phyloP scores from a whole-genome alignment of 495 filamentous ascomycete species.

The Podospora appendiculata region DNA sequence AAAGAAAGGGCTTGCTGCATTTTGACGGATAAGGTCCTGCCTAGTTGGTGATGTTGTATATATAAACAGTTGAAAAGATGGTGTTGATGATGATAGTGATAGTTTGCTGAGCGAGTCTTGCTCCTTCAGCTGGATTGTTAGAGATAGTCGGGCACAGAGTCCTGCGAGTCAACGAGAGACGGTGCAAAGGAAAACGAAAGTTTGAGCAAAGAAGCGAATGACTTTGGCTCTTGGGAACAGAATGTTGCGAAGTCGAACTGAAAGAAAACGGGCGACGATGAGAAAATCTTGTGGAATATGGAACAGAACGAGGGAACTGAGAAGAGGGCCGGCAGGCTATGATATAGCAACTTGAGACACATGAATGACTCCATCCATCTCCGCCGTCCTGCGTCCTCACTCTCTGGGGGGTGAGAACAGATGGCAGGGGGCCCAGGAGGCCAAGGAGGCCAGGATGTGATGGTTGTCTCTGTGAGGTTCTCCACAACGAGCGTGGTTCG shows the following conservation, averaged over 20 bases:
- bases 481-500: too few relatives aligned
- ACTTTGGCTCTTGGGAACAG: slow-evolving; percentile 37
- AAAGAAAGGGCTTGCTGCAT: slow-evolving; percentile 44
- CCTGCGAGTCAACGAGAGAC: slow-evolving; percentile 16
- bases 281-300: background rate
- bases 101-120: slow-evolving; percentile 10
- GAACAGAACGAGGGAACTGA: background rate
- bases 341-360: slow-evolving; percentile 9
- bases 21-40: slow-evolving; percentile 12
- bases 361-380: slow-evolving; percentile 1
- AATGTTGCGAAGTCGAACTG: slow-evolving; percentile 17
- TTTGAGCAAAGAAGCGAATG: slow-evolving; percentile 50
- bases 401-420: background rate
- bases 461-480: background rate
- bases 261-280: slow-evolving; percentile 16
- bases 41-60: background rate
- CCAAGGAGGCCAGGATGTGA: background rate
- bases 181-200: slow-evolving; percentile 21
- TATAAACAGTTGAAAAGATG: slow-evolving; percentile 11
- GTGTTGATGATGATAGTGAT: slow-evolving; percentile 4
- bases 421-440: background rate
- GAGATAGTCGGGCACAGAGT: background rate
- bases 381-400: too few relatives aligned
- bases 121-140: slow-evolving; percentile 5
- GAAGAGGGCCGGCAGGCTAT: slow-evolving; percentile 3